These are phyloP conservation scores for Mycocentrospora acerina DNA, from an alignment of 2,329 filamentous ascomycete species.

Conservation along the genomic window DNA sequence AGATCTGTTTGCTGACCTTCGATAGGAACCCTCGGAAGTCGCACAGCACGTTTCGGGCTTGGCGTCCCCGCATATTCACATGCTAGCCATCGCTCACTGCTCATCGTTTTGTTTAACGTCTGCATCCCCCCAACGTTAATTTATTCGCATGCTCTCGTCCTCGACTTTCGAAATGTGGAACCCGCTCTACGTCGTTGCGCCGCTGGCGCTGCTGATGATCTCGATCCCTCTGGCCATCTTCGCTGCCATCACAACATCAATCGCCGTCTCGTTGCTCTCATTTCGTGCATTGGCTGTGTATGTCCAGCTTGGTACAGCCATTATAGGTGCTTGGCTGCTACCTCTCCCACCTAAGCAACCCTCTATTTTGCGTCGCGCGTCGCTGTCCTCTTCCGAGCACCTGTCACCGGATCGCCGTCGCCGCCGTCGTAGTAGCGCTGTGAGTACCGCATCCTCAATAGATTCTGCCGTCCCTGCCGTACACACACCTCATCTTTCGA, in stretches of 20 bases:
- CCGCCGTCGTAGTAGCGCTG: conserved; percentile 24
- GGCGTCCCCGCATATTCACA: conserved; percentile 20
- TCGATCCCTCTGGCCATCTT: conserved; percentile 44
- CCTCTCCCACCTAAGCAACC: conserved; percentile 20
- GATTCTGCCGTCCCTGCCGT: conserved; percentile 16
- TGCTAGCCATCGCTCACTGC: conserved; percentile 8
- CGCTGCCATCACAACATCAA: conserved; percentile 41
- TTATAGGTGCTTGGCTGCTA: conserved; percentile 41
- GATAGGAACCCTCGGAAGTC: too few relatives aligned
- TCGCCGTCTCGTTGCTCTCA: conserved; percentile 42
- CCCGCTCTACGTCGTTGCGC: conserved; percentile 36
- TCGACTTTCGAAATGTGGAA: conserved; percentile 27
- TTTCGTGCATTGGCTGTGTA: conserved; percentile 46
- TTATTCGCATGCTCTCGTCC: conserved; percentile 10
- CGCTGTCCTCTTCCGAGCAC: conserved; percentile 12
- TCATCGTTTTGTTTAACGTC: conserved; percentile 1
- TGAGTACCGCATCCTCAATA: conserved; percentile 25
- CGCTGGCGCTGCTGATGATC: conserved; percentile 39
- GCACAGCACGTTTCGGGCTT: conserved; percentile 5
- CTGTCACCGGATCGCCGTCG: conserved; percentile 28
- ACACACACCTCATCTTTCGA: conserved; percentile 17
- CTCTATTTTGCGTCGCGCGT: conserved; percentile 12
- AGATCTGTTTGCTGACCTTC: too few relatives aligned
- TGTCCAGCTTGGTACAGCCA: conserved; percentile 44
- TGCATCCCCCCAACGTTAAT: conserved; percentile 13